Evolutionary conservation across 495 filamentous ascomycete genomes (phyloP), one percentile per base, ranked within the genome.

Genomic region (Aspergillus steynii): DNA sequence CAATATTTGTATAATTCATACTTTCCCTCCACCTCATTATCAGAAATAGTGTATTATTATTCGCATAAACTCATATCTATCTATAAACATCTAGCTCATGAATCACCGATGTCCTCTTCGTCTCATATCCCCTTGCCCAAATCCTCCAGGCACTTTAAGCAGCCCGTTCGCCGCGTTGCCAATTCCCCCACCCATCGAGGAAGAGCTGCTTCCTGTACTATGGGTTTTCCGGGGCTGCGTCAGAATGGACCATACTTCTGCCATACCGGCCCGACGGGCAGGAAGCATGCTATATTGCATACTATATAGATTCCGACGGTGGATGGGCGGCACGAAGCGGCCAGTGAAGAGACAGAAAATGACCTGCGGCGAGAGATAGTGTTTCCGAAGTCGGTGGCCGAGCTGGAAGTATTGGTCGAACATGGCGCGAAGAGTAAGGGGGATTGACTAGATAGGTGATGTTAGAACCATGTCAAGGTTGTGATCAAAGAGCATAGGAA

Each of bases 221-320:
- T 64, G 61, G 25, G 59, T 66, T 60, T 79, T 81, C 55, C 75
- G 75, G 8, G 75, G 66, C 64, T 86, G 82, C 2, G 85, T 91
- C 60, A 96, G 74, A 53, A 87, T 83, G 31, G 83, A 75, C 96
- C 96, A 99, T 62, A 97, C 86, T 70, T 97, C 93, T 61, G 81
- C 73, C 53, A 97, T 87, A 2, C 90, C 85, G 0, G 90, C 91
- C 5, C 95, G 80, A 47, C 80, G 86, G 10, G 90, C 88, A 5
- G 95, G 95, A 32, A 99, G 80, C 96, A 98, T 98, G 77, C 90
- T 95, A 75, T 99, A 99, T 75, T 99, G 95, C 67, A 99, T 86
- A 60, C 91, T 93, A 75, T 99, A 99, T 50, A 99, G 80, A 69
- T 92, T 96, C 69, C 93, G 92, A 8, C 95, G 83, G 71, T 96